Base-by-base conservation (phyloP, 192 early-diverging fungal species). In the Piromyces sp. region DNA sequence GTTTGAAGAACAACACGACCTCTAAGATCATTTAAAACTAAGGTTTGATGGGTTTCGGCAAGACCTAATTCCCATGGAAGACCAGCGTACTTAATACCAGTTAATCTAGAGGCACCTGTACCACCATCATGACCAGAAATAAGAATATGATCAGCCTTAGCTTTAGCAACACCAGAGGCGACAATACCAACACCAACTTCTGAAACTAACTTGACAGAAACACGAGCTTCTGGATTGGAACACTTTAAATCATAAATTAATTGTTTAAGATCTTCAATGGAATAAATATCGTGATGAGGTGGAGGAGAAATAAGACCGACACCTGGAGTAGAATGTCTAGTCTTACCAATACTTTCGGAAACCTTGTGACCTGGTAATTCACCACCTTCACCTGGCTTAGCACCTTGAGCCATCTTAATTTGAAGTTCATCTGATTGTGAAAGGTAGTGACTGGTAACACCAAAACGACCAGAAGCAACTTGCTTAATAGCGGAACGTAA, bases 351-450 rank as follows among this genome's bases (percentile, higher is more conserved):
- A 22, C 91, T 90, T 14, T 89, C 85, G 0, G 91, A 93, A n/a
- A 94, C 94, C 82, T 94, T 94, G 87, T 91, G 86, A 26, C 90
- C 90, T 83, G 91, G 92, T 79, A 93, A 85, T 88, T 95, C 93
- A 87, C 96, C 97, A 83, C 97, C 96, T 88, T 99, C 96, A 79
- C 97, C 97, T 26, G 97, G 95, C 88, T 98, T 99, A 79, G 97
- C 97, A 81, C 97, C 97, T 87, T 99, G 97, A 12, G 97, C 97
- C 93, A 99, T 95, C 90, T 99, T 99, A 91, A 99, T 99, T 85
- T 99, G 97, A 29, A 99, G 90, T 88, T 99, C 96, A 82, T 99
- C 95, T 5, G 96, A 91, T 85, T 99, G 95, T 3, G 95, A 91
- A 38, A 98, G 91, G 84, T 99, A 99, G 85, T 91, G 95, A 81